Conservation (phyloP, 352 stramenopile genomes). For the Phytophthora sansomeana region DNA sequence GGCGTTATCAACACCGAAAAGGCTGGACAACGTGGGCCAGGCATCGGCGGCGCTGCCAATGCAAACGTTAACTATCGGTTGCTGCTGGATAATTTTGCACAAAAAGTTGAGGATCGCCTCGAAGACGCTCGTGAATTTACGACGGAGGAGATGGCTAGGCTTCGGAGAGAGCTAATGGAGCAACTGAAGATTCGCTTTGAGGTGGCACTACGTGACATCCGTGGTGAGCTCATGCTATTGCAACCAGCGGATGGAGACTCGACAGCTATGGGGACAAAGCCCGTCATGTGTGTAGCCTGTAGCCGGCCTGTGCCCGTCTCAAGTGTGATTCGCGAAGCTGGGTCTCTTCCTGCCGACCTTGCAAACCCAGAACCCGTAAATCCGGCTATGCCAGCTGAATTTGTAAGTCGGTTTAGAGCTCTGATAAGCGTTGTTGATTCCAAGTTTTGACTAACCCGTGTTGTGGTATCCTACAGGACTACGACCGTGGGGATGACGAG, state of each 20-base stretch:
- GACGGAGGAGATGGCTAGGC: constrained; percentile 63
- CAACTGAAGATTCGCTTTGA: constrained; percentile 67
- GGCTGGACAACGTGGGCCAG: constrained; percentile 20
- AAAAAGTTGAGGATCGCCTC: constrained; percentile 74
- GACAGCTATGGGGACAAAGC: constrained; percentile 81
- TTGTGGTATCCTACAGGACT: constrained; percentile 52
- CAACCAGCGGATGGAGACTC: constrained; percentile 60
- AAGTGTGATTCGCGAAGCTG: constrained; percentile 55
- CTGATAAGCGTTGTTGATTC: too few relatives aligned
- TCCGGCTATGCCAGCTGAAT: constrained; percentile 27
- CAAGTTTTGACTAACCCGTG: constrained; percentile 7
- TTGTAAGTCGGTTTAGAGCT: constrained; percentile 34
- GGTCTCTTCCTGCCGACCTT: constrained; percentile 49
- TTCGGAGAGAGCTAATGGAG: constrained; percentile 75
- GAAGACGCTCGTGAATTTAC: constrained; percentile 71
- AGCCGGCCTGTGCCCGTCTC: constrained; percentile 80
- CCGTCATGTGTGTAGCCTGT: constrained; percentile 85
- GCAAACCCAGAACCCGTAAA: constrained; percentile 38
- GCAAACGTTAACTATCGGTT: constrained; percentile 74
- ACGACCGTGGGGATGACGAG: constrained; percentile 74
- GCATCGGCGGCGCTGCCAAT: constrained; percentile 43
- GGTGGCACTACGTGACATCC: constrained; percentile 63
- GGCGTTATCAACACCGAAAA: constrained; percentile 63
- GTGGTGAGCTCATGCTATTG: constrained; percentile 72
- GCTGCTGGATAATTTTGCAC: constrained; percentile 77